Conservation (phyloP, 2,329 filamentous ascomycete genomes). For the Alternaria sp. region DNA sequence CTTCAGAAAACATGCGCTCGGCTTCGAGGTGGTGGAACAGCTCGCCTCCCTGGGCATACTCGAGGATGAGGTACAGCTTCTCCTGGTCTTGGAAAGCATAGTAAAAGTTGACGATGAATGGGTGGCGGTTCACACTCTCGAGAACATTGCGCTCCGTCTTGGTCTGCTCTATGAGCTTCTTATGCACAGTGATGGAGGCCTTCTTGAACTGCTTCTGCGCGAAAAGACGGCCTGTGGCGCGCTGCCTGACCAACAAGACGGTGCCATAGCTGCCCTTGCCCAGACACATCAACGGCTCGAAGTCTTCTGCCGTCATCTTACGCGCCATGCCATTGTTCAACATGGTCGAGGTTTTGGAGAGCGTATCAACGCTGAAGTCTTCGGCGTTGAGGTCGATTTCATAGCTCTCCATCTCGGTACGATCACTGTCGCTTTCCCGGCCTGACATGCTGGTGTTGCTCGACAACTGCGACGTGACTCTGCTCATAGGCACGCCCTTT, state of each 20-base stretch:
- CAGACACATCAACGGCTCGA: constrained; percentile 88
- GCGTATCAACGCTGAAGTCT: constrained; percentile 77
- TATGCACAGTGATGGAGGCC: constrained; percentile 92
- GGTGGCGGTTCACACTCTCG: constrained; percentile 94
- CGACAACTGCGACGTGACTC: constrained; percentile 55
- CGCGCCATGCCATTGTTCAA: constrained; percentile 63
- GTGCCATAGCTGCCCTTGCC: constrained; percentile 97
- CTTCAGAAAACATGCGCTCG: constrained; percentile 94
- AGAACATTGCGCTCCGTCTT: constrained; percentile 96
- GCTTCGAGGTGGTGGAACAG: constrained; percentile 93
- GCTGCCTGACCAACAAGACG: constrained; percentile 91
- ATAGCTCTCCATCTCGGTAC: constrained; percentile 81
- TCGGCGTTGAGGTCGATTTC: constrained; percentile 84
- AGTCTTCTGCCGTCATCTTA: constrained; percentile 93
- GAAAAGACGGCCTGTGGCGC: constrained; percentile 84
- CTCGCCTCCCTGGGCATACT: constrained; percentile 97
- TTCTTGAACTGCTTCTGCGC: constrained; percentile 99
- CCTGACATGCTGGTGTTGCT: constrained; percentile 66
- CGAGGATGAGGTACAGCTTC: constrained; percentile 95
- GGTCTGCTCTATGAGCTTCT: constrained; percentile 95
- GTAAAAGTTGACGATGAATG: constrained; percentile 97
- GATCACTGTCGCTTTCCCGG: constrained; percentile 70
- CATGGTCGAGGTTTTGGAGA: constrained; percentile 47
- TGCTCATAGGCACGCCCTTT: constrained; percentile 50
- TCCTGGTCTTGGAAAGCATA: constrained; percentile 99